Evolutionary conservation across 495 filamentous ascomycete species (phyloP).

Genomic region (Penicillium lagena): DNA sequence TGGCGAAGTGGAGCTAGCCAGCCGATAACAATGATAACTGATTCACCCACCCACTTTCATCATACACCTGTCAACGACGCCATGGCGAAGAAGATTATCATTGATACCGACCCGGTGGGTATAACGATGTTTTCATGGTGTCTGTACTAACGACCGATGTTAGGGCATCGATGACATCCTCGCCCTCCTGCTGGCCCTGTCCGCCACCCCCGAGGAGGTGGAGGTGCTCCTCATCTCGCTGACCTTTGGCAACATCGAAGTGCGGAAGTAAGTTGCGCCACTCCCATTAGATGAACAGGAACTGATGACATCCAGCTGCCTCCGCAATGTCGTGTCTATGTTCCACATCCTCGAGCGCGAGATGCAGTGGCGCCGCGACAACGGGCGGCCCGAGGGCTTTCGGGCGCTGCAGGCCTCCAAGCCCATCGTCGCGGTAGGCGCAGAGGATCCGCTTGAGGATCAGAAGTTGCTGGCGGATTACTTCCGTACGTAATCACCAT

Average conservation of each 20-base stretch:
- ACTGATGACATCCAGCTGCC: constrained; percentile 49
- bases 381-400: constrained; percentile 61
- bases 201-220: constrained; percentile 75
- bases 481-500: constrained; percentile 61
- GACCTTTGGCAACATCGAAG: constrained; percentile 86
- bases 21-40: constrained; percentile 7
- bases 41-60: constrained; percentile 3
- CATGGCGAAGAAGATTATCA: constrained; percentile 66
- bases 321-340: constrained; percentile 83
- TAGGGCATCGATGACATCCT: constrained; percentile 90
- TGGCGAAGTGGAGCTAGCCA: background rate
- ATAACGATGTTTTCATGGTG: background rate
- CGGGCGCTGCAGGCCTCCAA: constrained; percentile 58
- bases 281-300: background rate
- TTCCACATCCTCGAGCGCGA: constrained; percentile 93
- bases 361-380: constrained; percentile 68
- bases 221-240: constrained; percentile 85
- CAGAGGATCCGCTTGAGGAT: constrained; percentile 77
- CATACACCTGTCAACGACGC: constrained; percentile 1
- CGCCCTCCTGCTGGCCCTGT: constrained; percentile 77
- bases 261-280: constrained; percentile 52
- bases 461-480: constrained; percentile 80
- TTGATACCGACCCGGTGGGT: constrained; percentile 82
- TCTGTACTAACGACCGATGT: background rate
- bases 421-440: constrained; percentile 81